Percentiles rank a stretch among this genome's conserved stretches.
Evolutionary conservation across 2,329 filamentous ascomycete species (phyloP).

Genomic region (Xylariales sp.): DNA sequence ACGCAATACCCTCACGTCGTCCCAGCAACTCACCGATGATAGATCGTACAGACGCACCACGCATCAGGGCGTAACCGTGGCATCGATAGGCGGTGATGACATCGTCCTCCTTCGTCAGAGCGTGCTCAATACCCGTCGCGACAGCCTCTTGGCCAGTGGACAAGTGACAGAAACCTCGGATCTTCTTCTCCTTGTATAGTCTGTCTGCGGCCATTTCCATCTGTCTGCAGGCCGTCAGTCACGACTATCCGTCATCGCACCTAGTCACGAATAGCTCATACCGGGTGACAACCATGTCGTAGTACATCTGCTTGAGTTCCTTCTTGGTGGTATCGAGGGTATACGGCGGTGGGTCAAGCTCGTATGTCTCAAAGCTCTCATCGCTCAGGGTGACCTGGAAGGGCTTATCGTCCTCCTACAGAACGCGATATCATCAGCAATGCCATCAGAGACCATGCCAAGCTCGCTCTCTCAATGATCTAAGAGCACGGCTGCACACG

Average conservation of each 20-base stretch:
- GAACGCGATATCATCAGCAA: slow-evolving; percentile 8
- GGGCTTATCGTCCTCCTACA: slow-evolving; percentile 84
- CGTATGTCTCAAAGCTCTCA: slow-evolving; percentile 99
- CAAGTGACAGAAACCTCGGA: slow-evolving; percentile 98
- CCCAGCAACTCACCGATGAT: slow-evolving; percentile 96
- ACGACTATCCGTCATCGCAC: slow-evolving; percentile 10
- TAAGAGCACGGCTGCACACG: too few species aligned
- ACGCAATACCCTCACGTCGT: slow-evolving; percentile 91
- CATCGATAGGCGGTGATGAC: slow-evolving; percentile 98
- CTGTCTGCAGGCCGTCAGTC: slow-evolving; percentile 54
- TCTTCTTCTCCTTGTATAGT: slow-evolving; percentile 99
- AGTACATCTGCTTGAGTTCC: slow-evolving; percentile 98
- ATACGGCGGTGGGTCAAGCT: slow-evolving; percentile 93
- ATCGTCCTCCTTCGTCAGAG: slow-evolving; percentile 85
- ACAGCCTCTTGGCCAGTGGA: slow-evolving; percentile 98
- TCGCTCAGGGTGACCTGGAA: slow-evolving; percentile 92
- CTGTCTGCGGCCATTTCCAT: slow-evolving; percentile 99
- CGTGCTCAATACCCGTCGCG: slow-evolving; percentile 93
- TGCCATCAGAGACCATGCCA: not conserved
- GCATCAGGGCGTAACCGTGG: slow-evolving; percentile 98
- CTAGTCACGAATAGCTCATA: slow-evolving; percentile 42
- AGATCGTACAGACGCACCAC: slow-evolving; percentile 80
- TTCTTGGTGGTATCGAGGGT: slow-evolving; percentile 92
- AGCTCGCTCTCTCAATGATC: too few species aligned
- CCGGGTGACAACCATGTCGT: slow-evolving; percentile 92